phyloP scores from a whole-genome alignment of 257 asterid species.

The Apocynum venetum region DNA sequence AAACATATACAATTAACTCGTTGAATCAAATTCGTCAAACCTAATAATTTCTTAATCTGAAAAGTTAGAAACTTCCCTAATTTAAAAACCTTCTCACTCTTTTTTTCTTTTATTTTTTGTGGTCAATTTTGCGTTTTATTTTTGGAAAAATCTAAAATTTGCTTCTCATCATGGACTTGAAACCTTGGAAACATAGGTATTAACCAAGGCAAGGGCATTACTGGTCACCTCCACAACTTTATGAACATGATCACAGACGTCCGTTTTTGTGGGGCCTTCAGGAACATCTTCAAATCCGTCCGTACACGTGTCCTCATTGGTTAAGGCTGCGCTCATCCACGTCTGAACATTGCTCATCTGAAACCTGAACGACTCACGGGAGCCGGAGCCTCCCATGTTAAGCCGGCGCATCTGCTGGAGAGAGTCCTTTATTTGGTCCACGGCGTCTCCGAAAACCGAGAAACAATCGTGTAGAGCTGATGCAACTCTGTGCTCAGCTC shows the following conservation, averaged over 20 bases:
- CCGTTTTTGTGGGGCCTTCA: conserved; percentile 39
- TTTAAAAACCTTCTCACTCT: background rate
- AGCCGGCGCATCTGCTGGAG: conserved; percentile 65
- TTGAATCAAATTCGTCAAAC: background rate
- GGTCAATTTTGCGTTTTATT: too few species aligned
- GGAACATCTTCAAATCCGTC: conserved; percentile 68
- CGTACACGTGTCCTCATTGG: conserved; percentile 81
- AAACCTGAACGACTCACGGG: conserved; percentile 57
- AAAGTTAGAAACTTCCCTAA: background rate
- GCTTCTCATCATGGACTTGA: conserved; percentile 22
- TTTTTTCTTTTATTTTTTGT: background rate
- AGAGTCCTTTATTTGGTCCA: conserved; percentile 64
- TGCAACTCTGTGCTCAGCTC: conserved; percentile 44
- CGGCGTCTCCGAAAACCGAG: conserved; percentile 54
- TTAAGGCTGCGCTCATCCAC: conserved; percentile 96
- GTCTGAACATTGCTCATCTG: conserved; percentile 87
- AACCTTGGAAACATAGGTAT: conserved; percentile 46
- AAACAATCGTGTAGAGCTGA: conserved; percentile 76
- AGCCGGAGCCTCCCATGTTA: conserved; percentile 24
- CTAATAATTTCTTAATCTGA: background rate
- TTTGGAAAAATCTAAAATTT: background rate
- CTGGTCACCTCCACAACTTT: conserved; percentile 60
- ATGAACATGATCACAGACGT: conserved; percentile 45
- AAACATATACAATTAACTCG: conserved; percentile 4
- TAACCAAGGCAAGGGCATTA: conserved; percentile 79